Conservation (phyloP, 1,139 yeast species). For the Protomyces macrosporus region DNA sequence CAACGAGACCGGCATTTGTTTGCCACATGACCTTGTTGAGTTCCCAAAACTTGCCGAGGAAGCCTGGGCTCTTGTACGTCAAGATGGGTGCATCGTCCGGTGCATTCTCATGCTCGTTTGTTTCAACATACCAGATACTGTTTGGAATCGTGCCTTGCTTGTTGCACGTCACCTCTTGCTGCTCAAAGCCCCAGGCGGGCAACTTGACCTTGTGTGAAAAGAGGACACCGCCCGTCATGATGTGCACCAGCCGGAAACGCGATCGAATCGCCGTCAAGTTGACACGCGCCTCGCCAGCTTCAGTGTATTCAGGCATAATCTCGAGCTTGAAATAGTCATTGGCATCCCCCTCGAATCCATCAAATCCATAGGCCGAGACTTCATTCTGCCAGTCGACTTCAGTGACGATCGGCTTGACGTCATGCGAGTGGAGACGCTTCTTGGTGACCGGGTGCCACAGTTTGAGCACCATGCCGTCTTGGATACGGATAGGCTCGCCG, state of each 20-base stretch:
- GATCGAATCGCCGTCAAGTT: slow-evolving; percentile 75
- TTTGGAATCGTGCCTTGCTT: slow-evolving; percentile 68
- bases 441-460: slow-evolving; percentile 62
- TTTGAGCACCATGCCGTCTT: slow-evolving; percentile 75
- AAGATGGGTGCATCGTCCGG: slow-evolving; percentile 45
- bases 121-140: slow-evolving; percentile 84
- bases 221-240: slow-evolving; percentile 81
- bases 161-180: slow-evolving; percentile 94
- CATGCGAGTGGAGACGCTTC: slow-evolving; percentile 92
- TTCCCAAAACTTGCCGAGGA: slow-evolving; percentile 68
- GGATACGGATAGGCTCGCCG: slow-evolving; percentile 50
- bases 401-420: slow-evolving; percentile 86
- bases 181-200: slow-evolving; percentile 95
- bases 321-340: slow-evolving; percentile 93
- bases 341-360: slow-evolving; percentile 88
- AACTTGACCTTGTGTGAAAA: slow-evolving; percentile 81
- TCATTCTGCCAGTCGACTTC: slow-evolving; percentile 96
- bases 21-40: slow-evolving; percentile 87
- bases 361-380: slow-evolving; percentile 83
- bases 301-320: slow-evolving; percentile 59
- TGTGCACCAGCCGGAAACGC: slow-evolving; percentile 79
- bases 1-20: slow-evolving; percentile 76
- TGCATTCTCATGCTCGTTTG: slow-evolving; percentile 46
- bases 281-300: slow-evolving; percentile 54
- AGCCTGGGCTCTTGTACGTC: slow-evolving; percentile 58